phyloP scores from a whole-genome alignment of 2,329 filamentous ascomycete species.

The Trematosphaeria pertusa region DNA sequence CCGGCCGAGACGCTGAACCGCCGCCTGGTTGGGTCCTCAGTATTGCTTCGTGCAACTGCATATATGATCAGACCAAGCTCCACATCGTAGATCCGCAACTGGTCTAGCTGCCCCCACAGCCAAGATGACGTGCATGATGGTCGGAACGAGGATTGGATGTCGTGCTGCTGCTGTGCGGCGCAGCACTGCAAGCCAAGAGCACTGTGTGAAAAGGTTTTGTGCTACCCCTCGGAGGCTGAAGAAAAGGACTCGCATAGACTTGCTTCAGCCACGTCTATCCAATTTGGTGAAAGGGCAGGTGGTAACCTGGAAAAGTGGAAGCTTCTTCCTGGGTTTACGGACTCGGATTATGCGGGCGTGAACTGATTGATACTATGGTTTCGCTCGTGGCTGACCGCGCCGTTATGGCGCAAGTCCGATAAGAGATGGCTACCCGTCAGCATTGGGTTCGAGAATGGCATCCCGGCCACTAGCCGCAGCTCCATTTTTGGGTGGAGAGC shows the following conservation, averaged over 20 bases:
- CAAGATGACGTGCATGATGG: constrained; percentile 22
- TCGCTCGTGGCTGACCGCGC: constrained; percentile 22
- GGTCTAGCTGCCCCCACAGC: constrained; percentile 13
- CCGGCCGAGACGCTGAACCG: constrained; percentile 10
- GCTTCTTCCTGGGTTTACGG: constrained; percentile 27
- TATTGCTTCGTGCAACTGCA: constrained; percentile 22
- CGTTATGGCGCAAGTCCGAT: not conserved
- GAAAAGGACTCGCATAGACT: constrained; percentile 25
- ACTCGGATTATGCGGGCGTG: constrained; percentile 32
- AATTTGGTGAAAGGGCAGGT: constrained; percentile 19
- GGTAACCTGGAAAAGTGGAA: constrained; percentile 24
- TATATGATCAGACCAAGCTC: constrained; percentile 4
- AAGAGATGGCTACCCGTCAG: not conserved
- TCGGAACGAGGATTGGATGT: constrained; percentile 14
- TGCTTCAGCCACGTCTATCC: constrained; percentile 29
- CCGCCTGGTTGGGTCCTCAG: constrained; percentile 11
- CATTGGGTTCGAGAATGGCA: not conserved
- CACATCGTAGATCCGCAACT: constrained; percentile 1
- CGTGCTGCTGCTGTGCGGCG: constrained; percentile 2
- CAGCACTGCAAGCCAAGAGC: constrained; percentile 10
- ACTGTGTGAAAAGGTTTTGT: constrained; percentile 9
- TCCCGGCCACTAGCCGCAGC: not conserved
- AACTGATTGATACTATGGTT: constrained; percentile 29
- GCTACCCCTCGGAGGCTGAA: constrained; percentile 15
- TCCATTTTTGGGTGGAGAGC: not conserved